Base-by-base conservation (phyloP, 441 rosid genomes). In the Geranium incanum region DNA sequence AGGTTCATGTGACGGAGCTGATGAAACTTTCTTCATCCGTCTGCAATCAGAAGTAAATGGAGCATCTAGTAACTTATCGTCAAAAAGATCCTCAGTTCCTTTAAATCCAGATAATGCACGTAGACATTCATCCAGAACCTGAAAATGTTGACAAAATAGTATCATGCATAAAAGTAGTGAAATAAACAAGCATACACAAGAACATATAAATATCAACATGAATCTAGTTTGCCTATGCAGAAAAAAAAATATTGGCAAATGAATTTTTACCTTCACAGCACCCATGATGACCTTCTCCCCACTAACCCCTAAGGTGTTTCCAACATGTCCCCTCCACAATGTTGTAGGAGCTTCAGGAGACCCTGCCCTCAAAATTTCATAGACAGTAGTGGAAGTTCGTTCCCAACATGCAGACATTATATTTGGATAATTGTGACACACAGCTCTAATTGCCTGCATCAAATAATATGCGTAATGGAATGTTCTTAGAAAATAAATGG, bases 41-140 rank as follows among this genome's bases (percentile, higher is more conserved):
- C 81, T 74, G 78, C 89, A 88, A 81, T 94, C 96, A 78, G 93
- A 86, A 70, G 89, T 78, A 83, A 94, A 89, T 71, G 98, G 90
- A 36, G 86, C 74, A 74, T 90, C 96, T 73, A 80, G 75, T 23
- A 86, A 74, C 72, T 84, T 86, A 74, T 88, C 95, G 76, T 82
- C 89, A 15, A 80, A 78, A 79, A 77, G 86, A 79, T 88, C 95
- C 83, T 90, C 98, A 19, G 90, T 91, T 84, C 97, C 98, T 78
- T 83, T 88, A 78, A 86, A 91, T 81, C 97, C 97, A 87, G 89
- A 89, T 78, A 88, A 77, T 67, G 93, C 97, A 71, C 97, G 91
- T 76, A 94, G 95, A 77, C 87, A 86, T 75, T 86, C 95, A 84
- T 94, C 98, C 83, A 91, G 83, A 72, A 87, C 96, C 96, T 94